These are phyloP conservation scores for Vigna nakashimae DNA, from an alignment of 306 rosid species.

Conservation along the genomic window DNA sequence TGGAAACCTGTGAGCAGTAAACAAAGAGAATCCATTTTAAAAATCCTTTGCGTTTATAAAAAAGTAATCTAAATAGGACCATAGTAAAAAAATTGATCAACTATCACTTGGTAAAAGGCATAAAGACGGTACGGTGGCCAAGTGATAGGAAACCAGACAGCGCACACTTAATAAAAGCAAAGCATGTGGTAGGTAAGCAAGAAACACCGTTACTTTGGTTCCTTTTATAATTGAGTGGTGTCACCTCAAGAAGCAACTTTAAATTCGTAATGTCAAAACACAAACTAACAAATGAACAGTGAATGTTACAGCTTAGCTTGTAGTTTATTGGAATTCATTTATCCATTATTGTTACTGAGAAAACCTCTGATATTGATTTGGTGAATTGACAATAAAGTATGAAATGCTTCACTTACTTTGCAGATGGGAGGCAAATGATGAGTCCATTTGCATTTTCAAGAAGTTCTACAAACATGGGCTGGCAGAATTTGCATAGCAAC, in stretches of 20 bases:
- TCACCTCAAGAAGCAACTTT: background rate
- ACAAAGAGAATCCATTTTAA: background rate
- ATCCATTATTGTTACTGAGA: no score
- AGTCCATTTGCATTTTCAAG: constrained; percentile 50
- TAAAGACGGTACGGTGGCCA: background rate
- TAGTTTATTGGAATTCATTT: no score
- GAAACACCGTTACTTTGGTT: background rate
- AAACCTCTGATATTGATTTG: no score
- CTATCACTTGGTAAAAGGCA: background rate
- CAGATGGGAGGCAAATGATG: constrained; percentile 70
- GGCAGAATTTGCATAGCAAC: constrained; percentile 55
- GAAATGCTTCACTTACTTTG: background rate
- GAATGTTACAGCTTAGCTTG: no score
- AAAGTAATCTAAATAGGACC: background rate
- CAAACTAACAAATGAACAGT: no score
- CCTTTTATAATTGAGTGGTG: background rate
- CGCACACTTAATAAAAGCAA: background rate
- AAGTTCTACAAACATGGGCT: constrained; percentile 51
- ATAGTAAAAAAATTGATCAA: background rate
- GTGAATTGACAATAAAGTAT: no score
- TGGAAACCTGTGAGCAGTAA: background rate
- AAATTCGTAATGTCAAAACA: no score
- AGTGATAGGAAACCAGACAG: background rate
- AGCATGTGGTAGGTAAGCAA: background rate
- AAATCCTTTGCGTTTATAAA: no score